Base-by-base conservation (phyloP, 805 yeast genomes). In the Teunomyces pallodes region DNA sequence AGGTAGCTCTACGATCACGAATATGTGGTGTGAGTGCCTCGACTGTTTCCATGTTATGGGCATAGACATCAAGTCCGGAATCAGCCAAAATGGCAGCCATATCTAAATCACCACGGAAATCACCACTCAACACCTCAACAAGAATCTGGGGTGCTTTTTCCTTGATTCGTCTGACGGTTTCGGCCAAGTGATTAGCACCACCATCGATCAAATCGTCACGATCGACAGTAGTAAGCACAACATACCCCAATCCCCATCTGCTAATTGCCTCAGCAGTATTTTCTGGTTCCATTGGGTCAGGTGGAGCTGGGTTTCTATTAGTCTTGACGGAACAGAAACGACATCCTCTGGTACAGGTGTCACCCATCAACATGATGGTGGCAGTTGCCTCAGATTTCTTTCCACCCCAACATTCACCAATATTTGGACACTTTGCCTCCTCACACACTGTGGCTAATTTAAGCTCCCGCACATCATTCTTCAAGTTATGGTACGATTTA, bases 331-430 rank as follows among this genome's bases (percentile, higher is more conserved):
- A 88, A 66, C 99, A 94, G 70, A 94, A 94, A 54, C 99, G 78
- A 65, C 99, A 94, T n/a, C 99, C 99, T 70, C 99, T 80, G 1
- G 99, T 94, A 70, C 99, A 94, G 0, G 99, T 94, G 60, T 94
- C 99, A 52, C 99, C 99, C 80, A 94, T 78, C 49, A 94, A 75
- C 99, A 94, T 94, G 57, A 94, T 94, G 1, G 99, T 94, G 5
- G 96, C 96, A 6, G 97, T 90, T 3, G 99, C 97, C 54, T 90
- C 92, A 5, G 92, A 82, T 65, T 91, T 86, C 59, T 84, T 82
- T 28, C 99, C 99, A 47, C 99, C 98, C 99, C 99, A 94, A 69
- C 99, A 94, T 66, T 94, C 99, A 45, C 98, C 97, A 53, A 94
- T 94, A 66, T 94, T 94, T n/a, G 99, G 99, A 70, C 99, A 94